phyloP scores from a whole-genome alignment of 352 stramenopile genomes.

The Thraustochytrium aureum region DNA sequence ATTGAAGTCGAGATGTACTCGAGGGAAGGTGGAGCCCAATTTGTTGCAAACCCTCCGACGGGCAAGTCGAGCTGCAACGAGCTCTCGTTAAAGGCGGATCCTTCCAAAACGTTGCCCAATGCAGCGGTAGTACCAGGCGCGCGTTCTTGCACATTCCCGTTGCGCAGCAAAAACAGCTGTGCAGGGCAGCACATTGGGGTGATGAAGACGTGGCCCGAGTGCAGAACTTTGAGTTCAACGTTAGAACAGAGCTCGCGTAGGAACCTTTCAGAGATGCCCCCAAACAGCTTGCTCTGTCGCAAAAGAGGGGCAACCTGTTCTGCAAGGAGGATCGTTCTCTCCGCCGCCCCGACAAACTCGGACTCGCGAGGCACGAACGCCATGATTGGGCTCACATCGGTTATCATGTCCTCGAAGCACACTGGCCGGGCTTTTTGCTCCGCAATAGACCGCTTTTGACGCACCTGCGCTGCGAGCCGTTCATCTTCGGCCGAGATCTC shows the following conservation, averaged over 20 bases:
- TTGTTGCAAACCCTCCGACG: too few relatives aligned
- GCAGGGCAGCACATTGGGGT: not conserved
- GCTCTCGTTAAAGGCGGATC: not conserved
- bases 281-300: not conserved
- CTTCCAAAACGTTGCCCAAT: not conserved
- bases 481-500: too few relatives aligned
- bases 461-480: too few relatives aligned
- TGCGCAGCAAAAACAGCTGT: not conserved
- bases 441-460: too few relatives aligned
- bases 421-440: too few relatives aligned
- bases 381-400: too few relatives aligned
- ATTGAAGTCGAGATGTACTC: not conserved
- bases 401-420: too few relatives aligned
- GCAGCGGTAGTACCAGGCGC: too few relatives aligned
- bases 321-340: not conserved
- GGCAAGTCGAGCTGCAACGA: not conserved
- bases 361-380: constrained; percentile 7
- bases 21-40: too few relatives aligned
- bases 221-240: not conserved
- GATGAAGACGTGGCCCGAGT: not conserved
- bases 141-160: not conserved
- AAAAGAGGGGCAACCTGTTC: not conserved
- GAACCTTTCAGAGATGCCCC: not conserved
- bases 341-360: not conserved
- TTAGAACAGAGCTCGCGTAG: not conserved